Conservation (phyloP, 1,284 basidiomycete genomes). For the Cryptococcus wingfieldii region DNA sequence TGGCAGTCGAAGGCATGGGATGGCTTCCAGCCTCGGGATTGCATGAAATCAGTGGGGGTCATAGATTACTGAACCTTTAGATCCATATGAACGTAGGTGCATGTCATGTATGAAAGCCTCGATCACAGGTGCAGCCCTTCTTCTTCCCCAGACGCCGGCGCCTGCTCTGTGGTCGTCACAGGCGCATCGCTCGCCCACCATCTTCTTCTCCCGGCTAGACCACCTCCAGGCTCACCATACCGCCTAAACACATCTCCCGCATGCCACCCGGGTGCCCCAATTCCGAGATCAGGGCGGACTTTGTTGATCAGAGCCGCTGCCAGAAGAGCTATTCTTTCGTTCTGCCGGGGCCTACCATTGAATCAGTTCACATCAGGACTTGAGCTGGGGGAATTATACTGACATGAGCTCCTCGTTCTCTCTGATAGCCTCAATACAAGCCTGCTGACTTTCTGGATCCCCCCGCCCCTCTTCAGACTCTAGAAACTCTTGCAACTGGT, state of each 20-base stretch:
- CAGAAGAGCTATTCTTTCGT: not conserved
- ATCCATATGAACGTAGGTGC: too few species aligned
- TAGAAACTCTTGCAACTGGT: conserved; percentile 55
- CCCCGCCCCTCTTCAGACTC: conserved; percentile 34
- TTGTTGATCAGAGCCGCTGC: not conserved
- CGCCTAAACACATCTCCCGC: not conserved
- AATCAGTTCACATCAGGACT: not conserved
- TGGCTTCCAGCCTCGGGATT: too few species aligned
- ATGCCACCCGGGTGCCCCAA: not conserved
- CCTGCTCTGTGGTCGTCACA: not conserved
- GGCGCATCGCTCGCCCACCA: conserved; percentile 1
- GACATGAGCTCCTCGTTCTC: conserved; percentile 60
- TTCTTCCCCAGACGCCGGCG: not conserved
- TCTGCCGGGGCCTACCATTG: not conserved
- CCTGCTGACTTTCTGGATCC: conserved; percentile 51
- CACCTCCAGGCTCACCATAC: not conserved
- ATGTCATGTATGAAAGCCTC: too few species aligned
- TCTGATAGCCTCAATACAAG: conserved; percentile 50
- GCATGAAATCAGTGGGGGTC: too few species aligned
- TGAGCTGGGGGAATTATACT: conserved; percentile 19
- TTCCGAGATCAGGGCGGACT: not conserved
- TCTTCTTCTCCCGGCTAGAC: not conserved
- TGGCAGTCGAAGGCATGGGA: too few species aligned
- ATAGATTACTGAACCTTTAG: too few species aligned
- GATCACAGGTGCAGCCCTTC: conserved; percentile 1